Percentiles rank a stretch among this genome's conserved stretches.
Evolutionary conservation across 2,329 filamentous ascomycete species (phyloP).

Genomic region (Fusarium pseudocircinatum): DNA sequence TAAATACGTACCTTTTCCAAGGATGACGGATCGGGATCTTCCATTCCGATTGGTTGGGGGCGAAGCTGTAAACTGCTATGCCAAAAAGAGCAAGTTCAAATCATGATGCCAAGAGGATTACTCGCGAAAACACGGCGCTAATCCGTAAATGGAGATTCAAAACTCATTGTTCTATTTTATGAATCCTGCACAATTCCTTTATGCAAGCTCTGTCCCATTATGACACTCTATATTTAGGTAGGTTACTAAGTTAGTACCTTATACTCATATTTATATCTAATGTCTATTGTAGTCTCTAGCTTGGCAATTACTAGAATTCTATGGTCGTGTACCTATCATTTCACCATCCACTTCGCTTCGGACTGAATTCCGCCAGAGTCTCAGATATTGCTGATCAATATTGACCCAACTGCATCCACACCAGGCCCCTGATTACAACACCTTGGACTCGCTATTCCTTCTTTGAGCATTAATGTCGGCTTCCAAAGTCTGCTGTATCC

Average conservation of each 20-base stretch:
- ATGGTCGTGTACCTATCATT: too few relatives aligned
- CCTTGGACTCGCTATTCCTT: too few relatives aligned
- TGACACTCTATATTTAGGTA: rapidly evolving
- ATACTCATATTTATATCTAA: too few relatives aligned
- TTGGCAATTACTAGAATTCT: too few relatives aligned
- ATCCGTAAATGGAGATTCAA: background rate
- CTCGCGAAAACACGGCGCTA: rapidly evolving
- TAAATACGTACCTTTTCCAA: background rate
- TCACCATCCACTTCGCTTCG: too few relatives aligned
- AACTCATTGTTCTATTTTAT: background rate
- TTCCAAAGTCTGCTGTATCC: conserved; percentile 1
- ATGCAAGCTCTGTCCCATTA: rapidly evolving
- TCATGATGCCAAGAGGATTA: background rate
- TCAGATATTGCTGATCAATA: too few relatives aligned
- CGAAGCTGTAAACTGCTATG: background rate
- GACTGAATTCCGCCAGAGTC: too few relatives aligned
- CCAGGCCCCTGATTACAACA: too few relatives aligned
- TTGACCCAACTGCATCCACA: too few relatives aligned
- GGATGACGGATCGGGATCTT: background rate
- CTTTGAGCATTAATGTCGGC: background rate
- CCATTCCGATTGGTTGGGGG: rapidly evolving
- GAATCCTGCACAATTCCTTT: rapidly evolving
- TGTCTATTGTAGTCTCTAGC: too few relatives aligned
- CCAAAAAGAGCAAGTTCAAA: background rate
- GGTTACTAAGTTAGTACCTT: background rate